Percentiles rank a stretch among this genome's conserved stretches.
These are phyloP conservation scores for Phytopythium chamaehyphon DNA, from an alignment of 352 stramenopile genomes.

Conservation along the genomic window DNA sequence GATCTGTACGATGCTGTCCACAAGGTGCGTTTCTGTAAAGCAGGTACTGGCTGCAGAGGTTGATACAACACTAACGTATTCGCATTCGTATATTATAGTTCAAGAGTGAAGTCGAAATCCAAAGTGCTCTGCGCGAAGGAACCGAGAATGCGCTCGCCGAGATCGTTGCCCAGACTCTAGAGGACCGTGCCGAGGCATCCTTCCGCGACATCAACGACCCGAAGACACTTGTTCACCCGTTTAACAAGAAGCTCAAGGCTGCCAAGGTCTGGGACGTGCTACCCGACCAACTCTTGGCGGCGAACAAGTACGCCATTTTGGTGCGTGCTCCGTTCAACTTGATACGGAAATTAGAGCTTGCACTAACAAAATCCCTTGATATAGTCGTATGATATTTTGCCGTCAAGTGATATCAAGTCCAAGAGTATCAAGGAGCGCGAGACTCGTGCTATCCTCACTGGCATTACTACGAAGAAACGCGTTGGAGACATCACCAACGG, in stretches of 20 bases:
- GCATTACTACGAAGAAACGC: conserved; percentile 65
- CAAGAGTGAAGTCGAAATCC: conserved; percentile 84
- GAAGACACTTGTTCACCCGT: conserved; percentile 70
- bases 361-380: not conserved
- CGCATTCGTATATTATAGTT: conserved; percentile 23
- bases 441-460: conserved; percentile 64
- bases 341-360: not conserved
- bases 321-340: conserved; percentile 24
- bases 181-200: conserved; percentile 77
- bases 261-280: conserved; percentile 82
- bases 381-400: conserved; percentile 83
- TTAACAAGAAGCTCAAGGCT: conserved; percentile 80
- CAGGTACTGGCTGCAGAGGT: not conserved
- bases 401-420: conserved; percentile 74
- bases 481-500: conserved; percentile 61
- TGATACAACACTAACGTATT: too few relatives aligned
- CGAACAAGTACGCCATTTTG: conserved; percentile 83
- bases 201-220: conserved; percentile 68
- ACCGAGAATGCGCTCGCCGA: conserved; percentile 78
- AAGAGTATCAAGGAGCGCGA: conserved; percentile 70
- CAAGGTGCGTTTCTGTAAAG: conserved; percentile 27
- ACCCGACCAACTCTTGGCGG: conserved; percentile 65
- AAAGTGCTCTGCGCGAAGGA: conserved; percentile 74
- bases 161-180: conserved; percentile 60
- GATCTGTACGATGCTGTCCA: conserved; percentile 83